Evolutionary conservation across 1,284 basidiomycete species (phyloP).

Genomic region (Rhodotorula glutinis): DNA sequence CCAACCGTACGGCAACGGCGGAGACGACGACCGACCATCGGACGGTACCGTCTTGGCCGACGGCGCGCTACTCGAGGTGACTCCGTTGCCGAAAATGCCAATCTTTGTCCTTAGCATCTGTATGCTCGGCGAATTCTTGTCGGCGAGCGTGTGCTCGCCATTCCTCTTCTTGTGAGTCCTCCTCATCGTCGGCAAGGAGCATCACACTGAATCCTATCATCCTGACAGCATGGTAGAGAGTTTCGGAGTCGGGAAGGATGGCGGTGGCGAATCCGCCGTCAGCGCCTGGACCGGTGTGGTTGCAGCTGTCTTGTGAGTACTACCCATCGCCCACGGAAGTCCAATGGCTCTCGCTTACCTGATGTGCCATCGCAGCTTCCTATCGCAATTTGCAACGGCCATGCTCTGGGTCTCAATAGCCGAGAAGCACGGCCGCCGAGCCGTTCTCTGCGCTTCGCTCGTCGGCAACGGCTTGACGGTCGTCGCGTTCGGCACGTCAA

Average conservation of each 20-base stretch:
- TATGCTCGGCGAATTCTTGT: slow-evolving; percentile 88
- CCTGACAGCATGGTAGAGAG: slow-evolving; percentile 88
- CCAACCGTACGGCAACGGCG: neutral
- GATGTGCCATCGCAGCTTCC: slow-evolving; percentile 48
- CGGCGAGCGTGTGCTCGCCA: slow-evolving; percentile 76
- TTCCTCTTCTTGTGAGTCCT: slow-evolving; percentile 38
- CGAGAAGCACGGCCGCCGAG: slow-evolving; percentile 80
- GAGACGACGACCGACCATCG: neutral
- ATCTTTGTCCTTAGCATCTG: slow-evolving; percentile 88
- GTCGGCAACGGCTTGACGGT: slow-evolving; percentile 75
- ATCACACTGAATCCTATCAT: slow-evolving; percentile 58
- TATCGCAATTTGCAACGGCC: slow-evolving; percentile 80
- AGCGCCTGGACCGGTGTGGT: slow-evolving; percentile 77
- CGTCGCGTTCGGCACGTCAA: slow-evolving; percentile 72
- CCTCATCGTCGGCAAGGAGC: too few relatives aligned
- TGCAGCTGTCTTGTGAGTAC: slow-evolving; percentile 48
- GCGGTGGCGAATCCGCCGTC: slow-evolving; percentile 63
- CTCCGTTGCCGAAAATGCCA: slow-evolving; percentile 78
- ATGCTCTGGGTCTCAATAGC: slow-evolving; percentile 90
- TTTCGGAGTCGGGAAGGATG: slow-evolving; percentile 58
- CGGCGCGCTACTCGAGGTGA: slow-evolving; percentile 47
- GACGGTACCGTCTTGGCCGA: neutral
- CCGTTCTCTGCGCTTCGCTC: slow-evolving; percentile 79
- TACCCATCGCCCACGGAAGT: slow-evolving; percentile 39
- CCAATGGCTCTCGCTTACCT: slow-evolving; percentile 44